phyloP scores from a whole-genome alignment of 352 stramenopile genomes.

The Phytophthora uliginosa region DNA sequence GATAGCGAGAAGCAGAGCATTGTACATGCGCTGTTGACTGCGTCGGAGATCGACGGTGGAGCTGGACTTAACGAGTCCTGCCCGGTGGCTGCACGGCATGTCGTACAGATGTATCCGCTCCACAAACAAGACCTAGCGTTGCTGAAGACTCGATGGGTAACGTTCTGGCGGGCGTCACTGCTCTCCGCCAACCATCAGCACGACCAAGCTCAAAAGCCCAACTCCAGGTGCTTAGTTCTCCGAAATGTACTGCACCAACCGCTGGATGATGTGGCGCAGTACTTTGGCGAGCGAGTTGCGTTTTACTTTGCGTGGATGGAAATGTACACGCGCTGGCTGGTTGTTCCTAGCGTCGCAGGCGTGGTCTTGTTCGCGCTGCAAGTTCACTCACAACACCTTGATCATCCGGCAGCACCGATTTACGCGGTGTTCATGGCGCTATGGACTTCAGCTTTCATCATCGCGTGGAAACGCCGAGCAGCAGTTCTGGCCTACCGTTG shows the following conservation, averaged over 20 bases:
- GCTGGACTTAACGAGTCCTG: conserved; percentile 83
- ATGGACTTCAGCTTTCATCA: conserved; percentile 90
- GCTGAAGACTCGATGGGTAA: conserved; percentile 82
- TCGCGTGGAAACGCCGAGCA: conserved; percentile 88
- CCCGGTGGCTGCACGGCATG: conserved; percentile 66
- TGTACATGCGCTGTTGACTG: conserved; percentile 73
- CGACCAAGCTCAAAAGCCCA: neutral
- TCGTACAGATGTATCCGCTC: conserved; percentile 90
- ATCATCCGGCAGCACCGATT: conserved; percentile 80
- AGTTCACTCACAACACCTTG: conserved; percentile 67
- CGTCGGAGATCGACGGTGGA: conserved; percentile 47
- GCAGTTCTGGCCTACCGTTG: conserved; percentile 88
- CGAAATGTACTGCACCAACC: conserved; percentile 72
- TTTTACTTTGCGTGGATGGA: conserved; percentile 96
- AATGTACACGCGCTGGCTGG: conserved; percentile 92
- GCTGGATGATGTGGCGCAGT: conserved; percentile 89
- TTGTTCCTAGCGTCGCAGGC: conserved; percentile 82
- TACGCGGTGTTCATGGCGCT: conserved; percentile 93
- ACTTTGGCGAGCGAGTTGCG: conserved; percentile 92
- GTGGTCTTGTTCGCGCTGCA: conserved; percentile 78
- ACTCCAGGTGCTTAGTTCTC: conserved; percentile 28
- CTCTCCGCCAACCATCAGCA: conserved; percentile 24
- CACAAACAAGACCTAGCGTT: conserved; percentile 84
- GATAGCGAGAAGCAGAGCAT: conserved; percentile 89
- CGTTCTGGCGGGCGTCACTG: conserved; percentile 69